Conservation (phyloP, 345 rosid species). For the Hirschfeldia incana region DNA sequence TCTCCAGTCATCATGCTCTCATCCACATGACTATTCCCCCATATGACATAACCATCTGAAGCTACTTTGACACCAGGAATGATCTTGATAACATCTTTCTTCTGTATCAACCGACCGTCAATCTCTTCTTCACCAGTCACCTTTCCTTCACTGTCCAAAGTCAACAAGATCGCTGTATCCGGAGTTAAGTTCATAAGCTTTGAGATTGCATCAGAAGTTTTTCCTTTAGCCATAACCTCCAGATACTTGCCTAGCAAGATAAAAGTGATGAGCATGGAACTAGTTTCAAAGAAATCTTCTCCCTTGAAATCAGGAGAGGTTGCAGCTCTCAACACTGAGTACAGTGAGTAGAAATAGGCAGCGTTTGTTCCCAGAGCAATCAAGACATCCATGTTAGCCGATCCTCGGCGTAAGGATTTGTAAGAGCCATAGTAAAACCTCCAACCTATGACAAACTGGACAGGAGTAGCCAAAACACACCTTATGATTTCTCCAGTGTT, state of each 20-base stretch:
- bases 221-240: conserved; percentile 85
- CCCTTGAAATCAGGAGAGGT: conserved; percentile 58
- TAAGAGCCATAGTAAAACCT: conserved; percentile 78
- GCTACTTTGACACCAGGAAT: conserved; percentile 71
- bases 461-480: conserved; percentile 76
- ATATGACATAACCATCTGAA: conserved; percentile 65
- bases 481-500: conserved; percentile 62
- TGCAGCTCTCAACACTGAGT: conserved; percentile 75
- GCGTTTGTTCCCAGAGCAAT: conserved; percentile 88
- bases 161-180: conserved; percentile 64
- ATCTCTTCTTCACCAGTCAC: conserved; percentile 73
- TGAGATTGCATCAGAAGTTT: conserved; percentile 88
- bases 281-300: conserved; percentile 92
- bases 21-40: conserved; percentile 77
- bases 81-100: conserved; percentile 72
- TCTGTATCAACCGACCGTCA: conserved; percentile 80
- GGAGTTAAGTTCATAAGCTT: conserved; percentile 92
- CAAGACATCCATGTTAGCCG: conserved; percentile 95
- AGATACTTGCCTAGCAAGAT: conserved; percentile 89
- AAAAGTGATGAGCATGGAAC: conserved; percentile 92
- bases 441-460: conserved; percentile 82
- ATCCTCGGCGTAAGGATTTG: conserved; percentile 75
- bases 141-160: conserved; percentile 56
- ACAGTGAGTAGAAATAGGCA: conserved; percentile 86
- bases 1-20: conserved; percentile 86